Conservation (phyloP, 2,329 filamentous ascomycete species). For the Aspergillus sp. region DNA sequence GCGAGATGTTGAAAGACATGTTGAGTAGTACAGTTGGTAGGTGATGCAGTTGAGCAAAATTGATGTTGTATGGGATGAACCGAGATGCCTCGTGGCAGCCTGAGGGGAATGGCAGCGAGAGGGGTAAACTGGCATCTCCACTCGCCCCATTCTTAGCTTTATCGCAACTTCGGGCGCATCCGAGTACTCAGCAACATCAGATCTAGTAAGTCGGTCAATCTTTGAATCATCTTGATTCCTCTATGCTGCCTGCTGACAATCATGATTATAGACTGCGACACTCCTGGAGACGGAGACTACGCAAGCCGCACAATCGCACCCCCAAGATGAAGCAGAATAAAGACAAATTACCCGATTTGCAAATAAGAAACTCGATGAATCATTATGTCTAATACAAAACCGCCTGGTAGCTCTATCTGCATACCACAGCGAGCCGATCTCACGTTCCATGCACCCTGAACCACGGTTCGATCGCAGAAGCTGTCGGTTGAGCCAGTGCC, state of each 20-base stretch:
- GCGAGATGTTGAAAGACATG: slow-evolving; percentile 54
- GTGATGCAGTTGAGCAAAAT: not conserved
- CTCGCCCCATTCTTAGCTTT: not conserved
- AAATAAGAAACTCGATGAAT: too few species aligned
- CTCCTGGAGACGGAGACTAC: too few species aligned
- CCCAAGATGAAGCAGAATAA: too few species aligned
- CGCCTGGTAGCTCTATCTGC: too few species aligned
- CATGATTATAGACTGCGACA: too few species aligned
- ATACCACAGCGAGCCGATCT: not conserved
- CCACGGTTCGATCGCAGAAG: not conserved
- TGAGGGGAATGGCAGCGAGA: not conserved
- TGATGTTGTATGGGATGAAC: not conserved
- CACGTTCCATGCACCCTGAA: not conserved
- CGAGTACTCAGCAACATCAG: not conserved
- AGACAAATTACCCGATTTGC: too few species aligned
- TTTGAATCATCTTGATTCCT: too few species aligned
- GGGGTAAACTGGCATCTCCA: not conserved
- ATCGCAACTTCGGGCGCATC: not conserved
- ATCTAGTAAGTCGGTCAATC: not conserved
- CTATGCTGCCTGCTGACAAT: too few species aligned
- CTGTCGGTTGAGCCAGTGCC: not conserved
- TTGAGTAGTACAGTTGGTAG: slow-evolving; percentile 15
- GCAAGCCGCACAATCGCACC: too few species aligned
- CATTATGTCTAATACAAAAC: too few species aligned
- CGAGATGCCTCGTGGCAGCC: not conserved